Evolutionary conservation across 306 rosid species (phyloP), one percentile per base, ranked within the genome.

Genomic region (Rubus parviflorus): DNA sequence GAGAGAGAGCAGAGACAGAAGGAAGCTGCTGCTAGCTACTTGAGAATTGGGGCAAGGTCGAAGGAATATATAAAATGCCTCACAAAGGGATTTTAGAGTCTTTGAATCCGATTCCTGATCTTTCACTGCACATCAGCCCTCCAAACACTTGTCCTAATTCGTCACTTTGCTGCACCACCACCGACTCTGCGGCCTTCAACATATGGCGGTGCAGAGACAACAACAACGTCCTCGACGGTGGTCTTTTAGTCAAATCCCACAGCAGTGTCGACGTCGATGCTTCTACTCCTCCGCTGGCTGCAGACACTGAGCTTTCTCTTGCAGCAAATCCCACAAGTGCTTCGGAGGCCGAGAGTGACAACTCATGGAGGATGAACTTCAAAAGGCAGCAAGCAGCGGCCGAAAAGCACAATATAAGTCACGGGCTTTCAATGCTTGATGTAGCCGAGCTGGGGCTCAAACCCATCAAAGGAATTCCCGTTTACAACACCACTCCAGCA

Each of bases 81-180:
- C 82, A 79, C 60, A 76, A 79, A 17, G 49, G 47, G 72, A 61
- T 80, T 80, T 79, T 48, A 20, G 63, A 54, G 12, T 64, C 82
- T 80, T 37, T 48, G 86, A 83, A 87, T 84, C 89, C 10, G 80
- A 87, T 90, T 85, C 96, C 96, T 74, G 97, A 94, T 87, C 98
- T 94, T 58, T 92, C 97, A 12, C 92, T 94, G 6, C 85, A 91
- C 77, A 92, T 94, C 54, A 86, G 90, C 80, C 93, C 86, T 47
- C 97, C 98, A 13, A 89, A 83, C 75, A 87, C 86, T 76, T 86
- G 88, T 49, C 81, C 88, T 30, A 30, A 30, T 30, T 30, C 35
- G 2, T 30, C 35, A 30, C 35, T 30, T 23, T 81, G 90, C 65
- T 88, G 91, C 72, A 83, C 78, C 52, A 84, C 84, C 76, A 79